phyloP scores from a whole-genome alignment of 805 yeast genomes.

The Starmerella geochares region DNA sequence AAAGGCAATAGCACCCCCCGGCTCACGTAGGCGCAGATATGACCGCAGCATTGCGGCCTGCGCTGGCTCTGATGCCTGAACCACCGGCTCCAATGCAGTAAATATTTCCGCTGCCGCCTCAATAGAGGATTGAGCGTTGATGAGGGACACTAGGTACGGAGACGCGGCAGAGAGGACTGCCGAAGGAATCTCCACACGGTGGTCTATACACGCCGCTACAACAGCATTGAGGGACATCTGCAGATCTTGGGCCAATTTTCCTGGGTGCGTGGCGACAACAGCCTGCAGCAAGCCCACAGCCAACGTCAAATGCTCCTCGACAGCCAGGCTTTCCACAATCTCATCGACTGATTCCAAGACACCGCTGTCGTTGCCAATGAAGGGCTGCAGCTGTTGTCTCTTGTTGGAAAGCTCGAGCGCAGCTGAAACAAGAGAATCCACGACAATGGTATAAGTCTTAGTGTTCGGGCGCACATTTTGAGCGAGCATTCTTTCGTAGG shows the following conservation, averaged over 20 bases:
- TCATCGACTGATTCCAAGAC: conserved; percentile 27
- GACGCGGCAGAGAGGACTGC: background rate
- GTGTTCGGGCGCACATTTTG: conserved; percentile 25
- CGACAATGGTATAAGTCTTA: conserved; percentile 27
- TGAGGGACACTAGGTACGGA: background rate
- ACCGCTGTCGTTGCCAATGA: conserved; percentile 18
- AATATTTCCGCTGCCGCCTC: conserved; percentile 12
- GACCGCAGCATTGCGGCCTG: conserved; percentile 15
- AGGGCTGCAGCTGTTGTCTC: conserved; percentile 9
- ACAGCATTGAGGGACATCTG: conserved; percentile 15
- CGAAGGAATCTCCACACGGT: conserved; percentile 10
- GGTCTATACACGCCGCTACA: conserved; percentile 12
- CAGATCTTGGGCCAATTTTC: background rate
- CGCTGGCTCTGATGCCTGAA: conserved; percentile 11
- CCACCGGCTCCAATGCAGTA: conserved; percentile 4
- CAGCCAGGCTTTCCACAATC: conserved; percentile 23
- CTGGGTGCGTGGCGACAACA: conserved; percentile 9
- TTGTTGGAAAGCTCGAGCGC: conserved; percentile 15
- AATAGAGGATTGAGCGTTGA: conserved; percentile 7
- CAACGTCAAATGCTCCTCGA: conserved; percentile 22
- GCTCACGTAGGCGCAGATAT: conserved; percentile 9
- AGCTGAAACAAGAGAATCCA: conserved; percentile 24
- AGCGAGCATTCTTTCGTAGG: conserved; percentile 27
- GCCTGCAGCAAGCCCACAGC: conserved; percentile 20
- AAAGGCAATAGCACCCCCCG: conserved; percentile 18